Evolutionary conservation across 306 rosid species (phyloP).

Genomic region (Trichosanthes truncata): DNA sequence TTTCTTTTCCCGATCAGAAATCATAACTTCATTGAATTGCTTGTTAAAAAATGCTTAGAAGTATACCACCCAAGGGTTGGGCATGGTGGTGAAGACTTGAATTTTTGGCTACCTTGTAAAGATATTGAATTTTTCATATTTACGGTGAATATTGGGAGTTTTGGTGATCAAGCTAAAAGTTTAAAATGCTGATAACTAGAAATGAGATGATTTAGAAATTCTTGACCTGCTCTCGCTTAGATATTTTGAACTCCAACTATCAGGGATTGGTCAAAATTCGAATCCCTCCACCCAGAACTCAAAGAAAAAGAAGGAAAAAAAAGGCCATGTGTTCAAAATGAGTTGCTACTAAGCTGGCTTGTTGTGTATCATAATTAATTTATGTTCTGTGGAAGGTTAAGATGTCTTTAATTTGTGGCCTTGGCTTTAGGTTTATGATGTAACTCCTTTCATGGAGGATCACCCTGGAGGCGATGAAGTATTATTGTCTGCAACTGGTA

Average conservation of each 20-base stretch:
- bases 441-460: constrained; percentile 88
- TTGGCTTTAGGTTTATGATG: constrained; percentile 64
- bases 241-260: background rate
- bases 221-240: background rate
- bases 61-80: background rate
- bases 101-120: background rate
- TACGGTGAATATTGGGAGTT: background rate
- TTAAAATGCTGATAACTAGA: background rate
- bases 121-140: background rate
- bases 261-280: background rate
- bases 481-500: constrained; percentile 76
- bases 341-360: background rate
- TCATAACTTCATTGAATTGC: background rate
- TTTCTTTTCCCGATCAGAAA: background rate
- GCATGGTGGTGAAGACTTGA: background rate
- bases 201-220: background rate
- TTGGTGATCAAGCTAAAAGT: background rate
- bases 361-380: background rate
- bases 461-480: constrained; percentile 99
- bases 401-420: background rate
- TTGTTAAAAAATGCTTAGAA: background rate
- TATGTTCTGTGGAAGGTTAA: background rate
- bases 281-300: background rate
- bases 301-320: too few species aligned
- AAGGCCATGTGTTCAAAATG: background rate